Percentiles rank a stretch among this genome's conserved stretches.
These are phyloP conservation scores for Colletotrichum theobromicola DNA, from an alignment of 2,329 filamentous ascomycete genomes.

Conservation along the genomic window DNA sequence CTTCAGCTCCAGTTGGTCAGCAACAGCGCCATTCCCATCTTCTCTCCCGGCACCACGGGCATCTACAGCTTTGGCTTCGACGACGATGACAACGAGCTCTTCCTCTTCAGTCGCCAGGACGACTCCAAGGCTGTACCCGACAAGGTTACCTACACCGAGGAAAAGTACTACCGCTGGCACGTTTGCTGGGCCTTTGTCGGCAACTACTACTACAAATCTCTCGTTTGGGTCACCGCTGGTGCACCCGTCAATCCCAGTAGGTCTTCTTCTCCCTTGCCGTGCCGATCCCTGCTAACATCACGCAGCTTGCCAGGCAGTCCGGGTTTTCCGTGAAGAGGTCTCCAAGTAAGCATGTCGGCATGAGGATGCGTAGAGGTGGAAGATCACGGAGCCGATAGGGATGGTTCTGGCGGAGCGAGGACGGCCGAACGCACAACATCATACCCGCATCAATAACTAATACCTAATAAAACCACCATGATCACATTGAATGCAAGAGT, in stretches of 20 bases:
- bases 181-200: constrained; percentile 18
- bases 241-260: constrained; percentile 7
- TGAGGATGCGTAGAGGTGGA: not conserved
- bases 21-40: constrained; percentile 17
- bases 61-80: constrained; percentile 12
- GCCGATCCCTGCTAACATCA: not conserved
- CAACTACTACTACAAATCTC: constrained; percentile 19
- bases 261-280: not conserved
- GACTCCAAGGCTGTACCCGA: constrained; percentile 8
- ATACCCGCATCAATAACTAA: not conserved
- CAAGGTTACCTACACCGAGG: not conserved
- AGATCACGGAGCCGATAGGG: not conserved
- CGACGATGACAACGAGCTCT: constrained; percentile 1
- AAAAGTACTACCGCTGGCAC: constrained; percentile 16
- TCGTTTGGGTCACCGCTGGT: constrained; percentile 17
- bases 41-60: not conserved
- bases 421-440: not conserved
- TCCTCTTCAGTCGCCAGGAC: not conserved
- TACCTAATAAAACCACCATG: not conserved
- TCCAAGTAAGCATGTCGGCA: not conserved
- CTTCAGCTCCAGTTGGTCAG: constrained; percentile 4
- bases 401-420: not conserved
- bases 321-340: constrained; percentile 1
- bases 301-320: not conserved
- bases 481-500: not conserved